A percentile compares a stretch with the other conserved stretches of the same genome.
phyloP scores from a whole-genome alignment of 2,329 filamentous ascomycete species.

The Colletotrichum paranaense region DNA sequence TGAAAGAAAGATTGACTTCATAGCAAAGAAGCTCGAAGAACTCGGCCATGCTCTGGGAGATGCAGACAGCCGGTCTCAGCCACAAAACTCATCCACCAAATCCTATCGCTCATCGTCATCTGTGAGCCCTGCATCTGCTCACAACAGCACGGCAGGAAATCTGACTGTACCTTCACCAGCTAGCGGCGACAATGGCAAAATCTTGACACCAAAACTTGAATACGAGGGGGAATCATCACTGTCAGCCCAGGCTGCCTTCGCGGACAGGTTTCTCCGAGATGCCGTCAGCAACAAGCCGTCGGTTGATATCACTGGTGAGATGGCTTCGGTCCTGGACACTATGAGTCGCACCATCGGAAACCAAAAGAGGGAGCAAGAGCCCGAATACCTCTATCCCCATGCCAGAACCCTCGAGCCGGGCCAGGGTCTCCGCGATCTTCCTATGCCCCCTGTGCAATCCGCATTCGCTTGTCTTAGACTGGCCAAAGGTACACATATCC shows the following conservation, averaged over 20 bases:
- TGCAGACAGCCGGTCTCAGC: background rate
- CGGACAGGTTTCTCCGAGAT: slow-evolving; percentile 37
- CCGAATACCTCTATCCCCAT: slow-evolving; percentile 20
- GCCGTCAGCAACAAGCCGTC: slow-evolving; percentile 35
- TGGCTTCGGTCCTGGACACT: slow-evolving; percentile 35
- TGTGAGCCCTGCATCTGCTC: no score
- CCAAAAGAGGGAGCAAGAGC: slow-evolving; percentile 22
- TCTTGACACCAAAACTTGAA: slow-evolving; percentile 22
- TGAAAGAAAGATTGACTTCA: slow-evolving; percentile 18
- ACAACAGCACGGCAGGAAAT: background rate
- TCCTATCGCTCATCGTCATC: no score
- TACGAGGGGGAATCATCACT: slow-evolving; percentile 38
- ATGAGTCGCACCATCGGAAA: slow-evolving; percentile 34
- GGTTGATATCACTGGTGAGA: slow-evolving; percentile 36
- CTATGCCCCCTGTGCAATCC: slow-evolving; percentile 33
- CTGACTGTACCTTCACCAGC: background rate
- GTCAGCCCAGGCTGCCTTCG: slow-evolving; percentile 39
- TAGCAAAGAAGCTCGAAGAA: slow-evolving; percentile 24
- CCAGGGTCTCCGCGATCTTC: slow-evolving; percentile 16
- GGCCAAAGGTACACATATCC: slow-evolving; percentile 19
- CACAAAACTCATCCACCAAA: background rate
- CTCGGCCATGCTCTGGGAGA: slow-evolving; percentile 4
- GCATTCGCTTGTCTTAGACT: slow-evolving; percentile 32
- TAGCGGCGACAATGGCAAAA: background rate
- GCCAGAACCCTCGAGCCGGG: slow-evolving; percentile 21